phyloP scores from a whole-genome alignment of 306 rosid genomes.

The Dicorynia guianensis region DNA sequence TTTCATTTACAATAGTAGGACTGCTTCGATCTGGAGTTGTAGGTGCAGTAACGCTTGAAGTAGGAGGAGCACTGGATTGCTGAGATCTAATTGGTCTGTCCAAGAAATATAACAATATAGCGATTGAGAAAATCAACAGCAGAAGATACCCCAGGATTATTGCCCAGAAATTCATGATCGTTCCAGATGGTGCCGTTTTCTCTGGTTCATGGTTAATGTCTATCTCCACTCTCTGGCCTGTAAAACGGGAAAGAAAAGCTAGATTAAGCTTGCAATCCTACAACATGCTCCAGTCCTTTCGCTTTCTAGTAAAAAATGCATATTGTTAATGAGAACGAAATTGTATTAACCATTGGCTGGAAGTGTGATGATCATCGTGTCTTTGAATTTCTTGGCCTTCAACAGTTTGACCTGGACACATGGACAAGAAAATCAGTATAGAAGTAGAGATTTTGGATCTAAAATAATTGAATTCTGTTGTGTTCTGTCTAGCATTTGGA shows the following conservation, averaged over 20 bases:
- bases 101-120: conserved; percentile 45
- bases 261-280: conserved; percentile 21
- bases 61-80: conserved; percentile 45
- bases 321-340: conserved; percentile 21
- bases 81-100: conserved; percentile 62
- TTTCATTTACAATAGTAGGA: conserved; percentile 49
- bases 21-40: conserved; percentile 65
- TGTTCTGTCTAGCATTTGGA: not conserved
- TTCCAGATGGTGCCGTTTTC: conserved; percentile 44
- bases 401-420: conserved; percentile 67
- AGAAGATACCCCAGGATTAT: conserved; percentile 53
- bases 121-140: conserved; percentile 45
- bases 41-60: conserved; percentile 57
- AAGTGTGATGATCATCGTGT: conserved; percentile 70
- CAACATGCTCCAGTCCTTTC: conserved; percentile 3
- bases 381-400: conserved; percentile 62
- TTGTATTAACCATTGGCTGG: conserved; percentile 72
- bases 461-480: conserved; percentile 12
- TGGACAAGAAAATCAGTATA: conserved; percentile 8
- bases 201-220: conserved; percentile 60
- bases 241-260: conserved; percentile 22
- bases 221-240: conserved; percentile 86
- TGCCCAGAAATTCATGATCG: conserved; percentile 48
- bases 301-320: conserved; percentile 3
- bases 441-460: conserved; percentile 19